phyloP scores from a whole-genome alignment of 148 eudicot species.

The Amaranthus hypochondriacus region DNA sequence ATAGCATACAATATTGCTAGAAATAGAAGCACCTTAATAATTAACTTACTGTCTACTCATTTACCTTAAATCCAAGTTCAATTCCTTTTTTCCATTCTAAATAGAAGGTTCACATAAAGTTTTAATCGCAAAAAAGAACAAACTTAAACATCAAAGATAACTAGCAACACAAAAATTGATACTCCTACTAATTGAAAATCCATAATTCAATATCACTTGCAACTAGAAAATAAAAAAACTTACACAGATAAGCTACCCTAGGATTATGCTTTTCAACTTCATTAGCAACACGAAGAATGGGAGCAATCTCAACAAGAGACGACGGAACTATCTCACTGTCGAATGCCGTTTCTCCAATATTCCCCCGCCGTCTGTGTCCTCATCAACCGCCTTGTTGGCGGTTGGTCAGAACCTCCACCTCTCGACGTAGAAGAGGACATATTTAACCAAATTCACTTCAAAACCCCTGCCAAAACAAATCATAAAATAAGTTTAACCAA shows the following conservation, averaged over 20 bases:
- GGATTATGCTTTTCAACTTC: slow-evolving; percentile 92
- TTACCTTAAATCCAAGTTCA: too few relatives aligned
- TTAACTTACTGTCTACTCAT: too few relatives aligned
- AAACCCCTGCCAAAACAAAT: not conserved
- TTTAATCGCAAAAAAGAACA: too few relatives aligned
- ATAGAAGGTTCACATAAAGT: too few relatives aligned
- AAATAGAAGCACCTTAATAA: too few relatives aligned
- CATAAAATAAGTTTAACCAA: not conserved
- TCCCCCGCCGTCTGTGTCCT: slow-evolving; percentile 90
- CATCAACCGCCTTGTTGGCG: slow-evolving; percentile 67
- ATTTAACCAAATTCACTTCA: not conserved
- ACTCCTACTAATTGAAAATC: too few relatives aligned
- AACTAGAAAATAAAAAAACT: slow-evolving; percentile 15
- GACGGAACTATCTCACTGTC: slow-evolving; percentile 99
- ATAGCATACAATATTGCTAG: too few relatives aligned
- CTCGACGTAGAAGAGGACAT: slow-evolving; percentile 32
- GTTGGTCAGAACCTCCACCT: slow-evolving; percentile 60
- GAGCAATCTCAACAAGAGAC: slow-evolving; percentile 85
- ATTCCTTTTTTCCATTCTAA: too few relatives aligned
- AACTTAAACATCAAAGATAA: too few relatives aligned
- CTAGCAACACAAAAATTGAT: too few relatives aligned
- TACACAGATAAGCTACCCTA: slow-evolving; percentile 94
- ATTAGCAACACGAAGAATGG: slow-evolving; percentile 98
- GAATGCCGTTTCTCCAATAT: slow-evolving; percentile 71
- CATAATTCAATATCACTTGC: too few relatives aligned